Conservation (phyloP, 805 yeast genomes). For the Wickerhamomyces kurtzmanii region DNA sequence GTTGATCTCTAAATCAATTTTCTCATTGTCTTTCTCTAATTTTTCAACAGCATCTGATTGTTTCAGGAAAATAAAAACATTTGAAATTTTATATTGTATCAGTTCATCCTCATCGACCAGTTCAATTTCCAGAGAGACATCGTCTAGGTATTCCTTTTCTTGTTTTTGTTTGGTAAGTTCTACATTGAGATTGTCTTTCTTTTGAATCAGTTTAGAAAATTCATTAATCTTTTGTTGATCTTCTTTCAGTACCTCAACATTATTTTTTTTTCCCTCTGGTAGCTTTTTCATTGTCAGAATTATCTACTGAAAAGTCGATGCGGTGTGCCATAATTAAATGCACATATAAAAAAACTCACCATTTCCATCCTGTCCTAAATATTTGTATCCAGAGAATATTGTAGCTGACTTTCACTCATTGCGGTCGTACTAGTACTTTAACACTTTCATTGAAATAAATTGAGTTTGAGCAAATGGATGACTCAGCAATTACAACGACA, state of each 20-base stretch:
- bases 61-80: slow-evolving; percentile 59
- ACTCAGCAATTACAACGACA: no score
- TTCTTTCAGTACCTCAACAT: slow-evolving; percentile 28
- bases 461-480: no score
- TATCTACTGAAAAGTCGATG: no score
- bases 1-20: slow-evolving; percentile 39
- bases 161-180: slow-evolving; percentile 39
- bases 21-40: slow-evolving; percentile 53
- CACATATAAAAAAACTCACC: no score
- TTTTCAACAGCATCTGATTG: slow-evolving; percentile 59
- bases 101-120: slow-evolving; percentile 69
- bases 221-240: slow-evolving; percentile 87
- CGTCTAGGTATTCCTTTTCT: slow-evolving; percentile 85
- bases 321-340: no score
- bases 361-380: no score
- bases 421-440: no score
- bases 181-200: slow-evolving; percentile 48
- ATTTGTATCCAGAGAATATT: no score
- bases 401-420: no score
- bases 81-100: slow-evolving; percentile 75
- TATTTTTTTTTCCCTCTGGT: slow-evolving; percentile 32
- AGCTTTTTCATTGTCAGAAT: slow-evolving; percentile 17
- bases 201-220: slow-evolving; percentile 73
- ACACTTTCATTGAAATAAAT: no score
- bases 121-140: slow-evolving; percentile 77